Evolutionary conservation across 768 basidiomycete genomes (phyloP).

Genomic region (Tremella yokohamensis): DNA sequence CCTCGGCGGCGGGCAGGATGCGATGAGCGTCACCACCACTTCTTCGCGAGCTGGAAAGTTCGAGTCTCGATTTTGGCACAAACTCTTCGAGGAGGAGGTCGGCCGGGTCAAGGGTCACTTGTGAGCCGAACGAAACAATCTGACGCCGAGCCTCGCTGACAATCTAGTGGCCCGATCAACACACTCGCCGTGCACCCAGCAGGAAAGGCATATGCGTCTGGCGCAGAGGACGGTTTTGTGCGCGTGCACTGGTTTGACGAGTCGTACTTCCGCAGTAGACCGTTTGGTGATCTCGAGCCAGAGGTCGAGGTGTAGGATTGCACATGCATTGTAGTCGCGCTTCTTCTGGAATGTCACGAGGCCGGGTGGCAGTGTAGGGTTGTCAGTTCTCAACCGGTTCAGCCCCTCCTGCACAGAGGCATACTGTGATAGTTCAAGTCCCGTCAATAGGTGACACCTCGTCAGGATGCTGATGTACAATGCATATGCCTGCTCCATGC

Average conservation of each 20-base stretch:
- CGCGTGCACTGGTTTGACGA: slow-evolving; percentile 68
- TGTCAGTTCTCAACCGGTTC: neutral
- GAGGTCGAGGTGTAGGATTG: slow-evolving; percentile 55
- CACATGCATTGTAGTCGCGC: neutral
- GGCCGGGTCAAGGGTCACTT: slow-evolving; percentile 97
- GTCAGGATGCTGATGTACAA: neutral
- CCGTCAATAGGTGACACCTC: too few relatives aligned
- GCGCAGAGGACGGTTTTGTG: slow-evolving; percentile 88
- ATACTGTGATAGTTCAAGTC: neutral
- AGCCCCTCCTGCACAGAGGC: neutral
- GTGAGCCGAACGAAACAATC: slow-evolving; percentile 57
- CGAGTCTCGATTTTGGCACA: slow-evolving; percentile 98
- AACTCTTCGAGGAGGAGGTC: slow-evolving; percentile 91
- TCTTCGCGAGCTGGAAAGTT: slow-evolving; percentile 92
- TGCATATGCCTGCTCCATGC: slow-evolving; percentile 7
- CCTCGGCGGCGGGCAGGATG: slow-evolving; percentile 95
- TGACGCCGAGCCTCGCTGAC: neutral
- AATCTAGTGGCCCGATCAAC: slow-evolving; percentile 39
- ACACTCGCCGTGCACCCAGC: slow-evolving; percentile 90
- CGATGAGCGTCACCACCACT: slow-evolving; percentile 94
- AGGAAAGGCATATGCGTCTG: slow-evolving; percentile 84
- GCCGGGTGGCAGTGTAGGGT: neutral
- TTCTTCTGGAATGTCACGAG: neutral
- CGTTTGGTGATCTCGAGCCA: slow-evolving; percentile 83
- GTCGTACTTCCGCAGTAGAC: slow-evolving; percentile 83